Evolutionary conservation across 371 early-diverging fungal species (phyloP).

Genomic region (Mortierella sp.): DNA sequence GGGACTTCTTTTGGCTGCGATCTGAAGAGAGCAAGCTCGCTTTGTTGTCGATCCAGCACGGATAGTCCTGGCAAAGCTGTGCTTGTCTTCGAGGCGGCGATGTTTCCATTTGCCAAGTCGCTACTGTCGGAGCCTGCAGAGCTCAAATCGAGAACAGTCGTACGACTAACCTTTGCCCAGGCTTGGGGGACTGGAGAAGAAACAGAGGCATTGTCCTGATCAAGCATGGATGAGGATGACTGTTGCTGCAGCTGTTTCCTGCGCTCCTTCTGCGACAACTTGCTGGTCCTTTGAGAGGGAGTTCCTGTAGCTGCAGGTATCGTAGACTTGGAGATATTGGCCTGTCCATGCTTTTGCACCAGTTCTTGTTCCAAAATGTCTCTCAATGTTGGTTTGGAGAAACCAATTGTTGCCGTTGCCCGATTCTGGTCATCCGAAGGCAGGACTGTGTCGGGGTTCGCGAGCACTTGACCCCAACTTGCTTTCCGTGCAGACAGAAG

Average conservation of each 20-base stretch:
- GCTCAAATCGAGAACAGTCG: conserved; percentile 2
- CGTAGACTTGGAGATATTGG: neutral
- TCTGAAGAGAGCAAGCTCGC: conserved; percentile 39
- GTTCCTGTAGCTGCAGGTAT: neutral
- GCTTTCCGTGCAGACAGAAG: conserved; percentile 18
- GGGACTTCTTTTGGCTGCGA: conserved; percentile 39
- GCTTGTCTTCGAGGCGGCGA: neutral
- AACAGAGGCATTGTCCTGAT: neutral
- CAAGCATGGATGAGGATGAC: conserved; percentile 1
- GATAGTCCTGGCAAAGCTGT: conserved; percentile 8
- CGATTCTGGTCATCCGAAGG: neutral
- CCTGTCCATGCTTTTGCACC: conserved; percentile 15
- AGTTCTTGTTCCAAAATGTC: conserved; percentile 58
- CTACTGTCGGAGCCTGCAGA: neutral
- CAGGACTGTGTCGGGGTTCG: neutral
- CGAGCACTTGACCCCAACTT: conserved; percentile 30
- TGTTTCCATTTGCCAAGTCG: neutral
- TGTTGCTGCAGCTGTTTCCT: conserved; percentile 31
- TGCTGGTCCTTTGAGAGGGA: conserved; percentile 15
- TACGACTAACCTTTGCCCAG: conserved; percentile 32
- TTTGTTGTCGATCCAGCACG: conserved; percentile 41
- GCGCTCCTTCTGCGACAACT: conserved; percentile 55
- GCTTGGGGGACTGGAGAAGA: conserved; percentile 9
- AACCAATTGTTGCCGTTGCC: neutral
- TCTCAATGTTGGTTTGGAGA: conserved; percentile 53